Conservation (phyloP, 129 eudicot genomes). For the Kitagawia praeruptora region DNA sequence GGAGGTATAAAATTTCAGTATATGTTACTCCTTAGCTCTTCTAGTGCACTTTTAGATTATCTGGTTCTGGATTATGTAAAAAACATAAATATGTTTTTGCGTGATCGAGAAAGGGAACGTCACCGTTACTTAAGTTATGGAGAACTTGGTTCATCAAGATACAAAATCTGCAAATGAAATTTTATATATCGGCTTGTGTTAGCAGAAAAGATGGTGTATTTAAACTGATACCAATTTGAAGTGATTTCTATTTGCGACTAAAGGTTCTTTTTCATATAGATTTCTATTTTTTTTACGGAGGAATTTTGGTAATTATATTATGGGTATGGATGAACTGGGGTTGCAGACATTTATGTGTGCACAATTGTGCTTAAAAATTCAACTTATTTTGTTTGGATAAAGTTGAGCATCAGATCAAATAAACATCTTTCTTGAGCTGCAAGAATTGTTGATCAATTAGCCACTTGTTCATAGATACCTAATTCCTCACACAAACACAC, state of each 20-base stretch:
- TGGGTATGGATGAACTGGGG: background rate
- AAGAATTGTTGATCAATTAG: too few species aligned
- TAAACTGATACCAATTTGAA: background rate
- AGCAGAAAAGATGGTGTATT: background rate
- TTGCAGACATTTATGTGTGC: background rate
- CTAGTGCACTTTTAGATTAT: background rate
- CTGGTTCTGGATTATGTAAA: background rate
- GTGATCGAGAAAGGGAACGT: slow-evolving; percentile 34
- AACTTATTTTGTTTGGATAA: background rate
- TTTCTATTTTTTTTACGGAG: background rate
- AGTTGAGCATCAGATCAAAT: too few species aligned
- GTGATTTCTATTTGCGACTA: background rate
- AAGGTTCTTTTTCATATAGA: background rate
- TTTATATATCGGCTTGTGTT: background rate
- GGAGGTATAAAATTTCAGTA: background rate
- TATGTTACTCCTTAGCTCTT: background rate
- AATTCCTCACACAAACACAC: too few species aligned
- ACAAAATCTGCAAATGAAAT: background rate
- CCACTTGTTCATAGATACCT: too few species aligned
- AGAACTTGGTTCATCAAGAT: background rate
- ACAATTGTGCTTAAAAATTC: background rate
- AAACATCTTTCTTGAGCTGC: too few species aligned
- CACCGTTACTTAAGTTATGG: slow-evolving; percentile 34
- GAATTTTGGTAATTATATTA: background rate
- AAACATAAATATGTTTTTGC: background rate